These are phyloP conservation scores for Lyophyllum semitale DNA, from an alignment of 768 basidiomycete species.

Conservation along the genomic window DNA sequence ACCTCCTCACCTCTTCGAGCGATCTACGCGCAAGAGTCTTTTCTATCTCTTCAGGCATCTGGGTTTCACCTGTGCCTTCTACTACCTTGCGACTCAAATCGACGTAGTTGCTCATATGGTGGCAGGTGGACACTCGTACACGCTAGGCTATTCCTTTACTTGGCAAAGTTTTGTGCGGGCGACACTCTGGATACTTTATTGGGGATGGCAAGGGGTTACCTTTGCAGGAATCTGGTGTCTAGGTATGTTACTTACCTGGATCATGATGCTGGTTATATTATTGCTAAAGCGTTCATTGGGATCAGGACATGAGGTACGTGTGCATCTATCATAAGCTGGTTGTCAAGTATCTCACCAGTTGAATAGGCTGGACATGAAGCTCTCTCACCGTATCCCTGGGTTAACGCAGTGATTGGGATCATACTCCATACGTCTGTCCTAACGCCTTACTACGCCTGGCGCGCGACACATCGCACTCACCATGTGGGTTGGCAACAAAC, in stretches of 20 bases:
- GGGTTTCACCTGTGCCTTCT: constrained; percentile 37
- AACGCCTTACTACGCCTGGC: constrained; percentile 69
- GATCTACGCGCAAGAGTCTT: constrained; percentile 43
- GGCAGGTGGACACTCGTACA: constrained; percentile 1
- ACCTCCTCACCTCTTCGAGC: constrained; percentile 47
- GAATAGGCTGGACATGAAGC: constrained; percentile 51
- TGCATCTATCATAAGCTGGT: not conserved
- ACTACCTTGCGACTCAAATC: constrained; percentile 39
- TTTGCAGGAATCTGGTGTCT: constrained; percentile 48
- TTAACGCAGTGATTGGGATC: constrained; percentile 43
- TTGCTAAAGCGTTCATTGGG: not conserved
- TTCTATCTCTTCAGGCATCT: constrained; percentile 47
- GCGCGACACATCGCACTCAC: constrained; percentile 61
- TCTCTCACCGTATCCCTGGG: constrained; percentile 37
- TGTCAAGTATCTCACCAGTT: not conserved
- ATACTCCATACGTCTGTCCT: constrained; percentile 46
- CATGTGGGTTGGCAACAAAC: constrained; percentile 48
- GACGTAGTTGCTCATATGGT: constrained; percentile 14
- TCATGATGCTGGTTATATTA: not conserved
- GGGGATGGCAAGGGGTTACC: constrained; percentile 51
- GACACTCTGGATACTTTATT: constrained; percentile 46
- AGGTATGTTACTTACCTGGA: constrained; percentile 29
- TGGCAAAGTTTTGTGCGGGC: constrained; percentile 22
- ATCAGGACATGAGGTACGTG: constrained; percentile 45
- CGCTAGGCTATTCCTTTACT: constrained; percentile 11